These are phyloP conservation scores for Fusarium equiseti DNA, from an alignment of 2,329 filamentous ascomycete species.

Conservation along the genomic window DNA sequence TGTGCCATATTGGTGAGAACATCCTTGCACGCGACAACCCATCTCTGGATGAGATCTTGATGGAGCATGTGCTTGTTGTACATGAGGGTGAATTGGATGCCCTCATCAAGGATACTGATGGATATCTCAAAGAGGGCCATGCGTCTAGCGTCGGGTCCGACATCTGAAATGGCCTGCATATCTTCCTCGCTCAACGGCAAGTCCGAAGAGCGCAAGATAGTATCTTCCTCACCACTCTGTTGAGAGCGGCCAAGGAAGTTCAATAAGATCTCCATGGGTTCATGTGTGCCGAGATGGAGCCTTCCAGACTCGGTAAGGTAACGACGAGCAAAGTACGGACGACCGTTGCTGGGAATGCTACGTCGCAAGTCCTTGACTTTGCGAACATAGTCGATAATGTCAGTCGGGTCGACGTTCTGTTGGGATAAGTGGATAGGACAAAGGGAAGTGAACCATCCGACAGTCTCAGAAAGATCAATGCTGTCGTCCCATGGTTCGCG, in stretches of 20 bases:
- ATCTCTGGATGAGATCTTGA: slow-evolving; percentile 25
- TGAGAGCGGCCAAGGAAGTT: slow-evolving; percentile 32
- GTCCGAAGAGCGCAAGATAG: background rate
- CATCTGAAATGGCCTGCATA: slow-evolving; percentile 8
- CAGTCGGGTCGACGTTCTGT: background rate
- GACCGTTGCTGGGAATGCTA: slow-evolving; percentile 25
- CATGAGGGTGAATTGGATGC: slow-evolving; percentile 12
- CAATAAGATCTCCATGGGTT: slow-evolving; percentile 27
- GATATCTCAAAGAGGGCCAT: slow-evolving; percentile 42
- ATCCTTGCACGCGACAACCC: slow-evolving; percentile 26
- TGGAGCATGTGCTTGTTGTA: slow-evolving; percentile 32
- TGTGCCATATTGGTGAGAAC: slow-evolving; percentile 13
- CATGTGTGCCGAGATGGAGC: background rate
- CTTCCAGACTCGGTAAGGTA: slow-evolving; percentile 4
- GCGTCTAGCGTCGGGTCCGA: slow-evolving; percentile 14
- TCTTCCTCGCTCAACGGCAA: slow-evolving; percentile 16
- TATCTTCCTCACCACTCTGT: background rate
- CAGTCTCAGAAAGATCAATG: slow-evolving; percentile 54
- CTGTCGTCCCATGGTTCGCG: slow-evolving; percentile 52
- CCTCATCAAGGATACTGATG: slow-evolving; percentile 6
- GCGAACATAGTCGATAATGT: slow-evolving; percentile 20
- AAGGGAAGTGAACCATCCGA: slow-evolving; percentile 62
- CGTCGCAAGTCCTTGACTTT: slow-evolving; percentile 26
- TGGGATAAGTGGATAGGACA: slow-evolving; percentile 48
- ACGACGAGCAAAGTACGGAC: slow-evolving; percentile 30